A percentile compares a stretch with the other conserved stretches of the same genome.
Evolutionary conservation across 2,329 filamentous ascomycete genomes (phyloP).

Genomic region (Chalaropsis ovoidea): DNA sequence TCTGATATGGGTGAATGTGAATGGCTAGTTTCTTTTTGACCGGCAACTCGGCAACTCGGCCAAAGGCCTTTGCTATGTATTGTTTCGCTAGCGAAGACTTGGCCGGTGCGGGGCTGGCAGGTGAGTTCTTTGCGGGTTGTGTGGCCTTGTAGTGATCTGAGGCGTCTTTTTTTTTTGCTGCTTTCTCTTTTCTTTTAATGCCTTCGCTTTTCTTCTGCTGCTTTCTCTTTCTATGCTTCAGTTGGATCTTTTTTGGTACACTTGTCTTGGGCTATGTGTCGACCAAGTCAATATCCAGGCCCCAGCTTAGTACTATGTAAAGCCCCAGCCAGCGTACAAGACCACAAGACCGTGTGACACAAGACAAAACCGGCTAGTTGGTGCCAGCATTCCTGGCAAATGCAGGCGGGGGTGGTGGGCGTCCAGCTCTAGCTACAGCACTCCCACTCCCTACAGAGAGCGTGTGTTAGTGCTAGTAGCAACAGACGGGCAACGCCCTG

Average conservation of each 20-base stretch:
- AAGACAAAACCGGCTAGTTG: neutral
- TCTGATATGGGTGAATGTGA: neutral
- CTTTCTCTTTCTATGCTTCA: too few relatives aligned
- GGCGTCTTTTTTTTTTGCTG: neutral
- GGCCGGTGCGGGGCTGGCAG: conserved; percentile 3
- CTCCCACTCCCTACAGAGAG: too few relatives aligned
- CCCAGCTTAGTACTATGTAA: neutral
- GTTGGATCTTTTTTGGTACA: too few relatives aligned
- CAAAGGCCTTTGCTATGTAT: neutral
- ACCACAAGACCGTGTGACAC: neutral
- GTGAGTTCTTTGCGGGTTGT: neutral
- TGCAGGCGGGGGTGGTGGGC: too few relatives aligned
- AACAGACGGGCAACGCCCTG: too few relatives aligned
- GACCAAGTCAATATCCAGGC: too few relatives aligned
- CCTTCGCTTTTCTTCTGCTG: neutral
- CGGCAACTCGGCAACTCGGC: neutral
- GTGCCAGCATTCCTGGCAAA: neutral
- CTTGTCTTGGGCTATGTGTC: too few relatives aligned
- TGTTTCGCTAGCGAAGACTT: neutral
- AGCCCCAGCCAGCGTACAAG: neutral
- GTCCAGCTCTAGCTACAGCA: too few relatives aligned
- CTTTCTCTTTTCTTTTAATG: neutral
- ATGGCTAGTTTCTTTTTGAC: neutral
- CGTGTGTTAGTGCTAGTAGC: too few relatives aligned
- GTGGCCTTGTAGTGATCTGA: neutral